Conservation (phyloP, 495 filamentous ascomycete genomes). For the Hypoxylon lienhwacheense region DNA sequence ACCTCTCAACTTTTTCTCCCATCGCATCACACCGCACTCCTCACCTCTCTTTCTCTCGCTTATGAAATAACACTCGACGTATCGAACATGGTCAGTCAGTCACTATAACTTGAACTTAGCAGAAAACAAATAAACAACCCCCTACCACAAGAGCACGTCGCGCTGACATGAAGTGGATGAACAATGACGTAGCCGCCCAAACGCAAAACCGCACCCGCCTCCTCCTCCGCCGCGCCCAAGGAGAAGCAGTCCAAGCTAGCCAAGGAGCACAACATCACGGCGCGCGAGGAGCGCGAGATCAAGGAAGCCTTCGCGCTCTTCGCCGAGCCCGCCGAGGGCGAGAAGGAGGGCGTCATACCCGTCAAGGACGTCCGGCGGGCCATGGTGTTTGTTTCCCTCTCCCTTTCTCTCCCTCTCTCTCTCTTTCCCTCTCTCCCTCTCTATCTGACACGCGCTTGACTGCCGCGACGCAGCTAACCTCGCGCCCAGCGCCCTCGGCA, state of each 20-base stretch:
- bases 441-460: constrained; percentile 1
- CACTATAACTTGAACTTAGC: not conserved
- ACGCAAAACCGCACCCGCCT: constrained; percentile 41
- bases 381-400: constrained; percentile 63
- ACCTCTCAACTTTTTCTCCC: not conserved
- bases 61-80: too few relatives aligned
- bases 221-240: constrained; percentile 31
- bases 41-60: too few relatives aligned
- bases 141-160: not conserved
- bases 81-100: constrained; percentile 14
- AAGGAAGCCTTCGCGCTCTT: constrained; percentile 87
- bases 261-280: constrained; percentile 80
- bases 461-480: not conserved
- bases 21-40: not conserved
- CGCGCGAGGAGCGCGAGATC: constrained; percentile 84
- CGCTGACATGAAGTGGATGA: constrained; percentile 16
- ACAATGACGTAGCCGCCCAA: constrained; percentile 43
- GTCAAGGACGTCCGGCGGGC: constrained; percentile 79
- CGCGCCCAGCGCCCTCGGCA: constrained; percentile 70
- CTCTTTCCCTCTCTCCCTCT: constrained; percentile 6
- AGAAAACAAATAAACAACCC: not conserved
- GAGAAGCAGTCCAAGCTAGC: constrained; percentile 75
- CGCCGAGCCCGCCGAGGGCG: constrained; percentile 64
- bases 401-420: not conserved
- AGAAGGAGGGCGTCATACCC: constrained; percentile 72